A percentile compares a stretch with the other conserved stretches of the same genome.
These are phyloP conservation scores for Ampelocalamus luodianensis DNA, from an alignment of 176 grass and related monocot species.

Conservation along the genomic window DNA sequence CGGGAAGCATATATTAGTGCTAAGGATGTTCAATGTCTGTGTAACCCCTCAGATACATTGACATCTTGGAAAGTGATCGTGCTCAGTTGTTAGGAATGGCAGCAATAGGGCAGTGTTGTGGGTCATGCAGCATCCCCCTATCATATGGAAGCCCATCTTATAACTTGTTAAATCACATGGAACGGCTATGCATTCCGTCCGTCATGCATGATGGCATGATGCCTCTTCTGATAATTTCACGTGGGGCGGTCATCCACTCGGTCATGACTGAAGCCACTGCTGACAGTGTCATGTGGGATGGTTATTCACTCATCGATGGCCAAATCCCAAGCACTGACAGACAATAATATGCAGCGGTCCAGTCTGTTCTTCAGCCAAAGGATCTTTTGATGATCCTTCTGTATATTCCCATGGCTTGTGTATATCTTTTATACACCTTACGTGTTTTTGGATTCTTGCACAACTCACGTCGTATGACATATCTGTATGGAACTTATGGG, in stretches of 20 bases:
- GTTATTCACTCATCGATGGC: background rate
- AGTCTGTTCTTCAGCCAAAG: background rate
- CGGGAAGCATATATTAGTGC: background rate
- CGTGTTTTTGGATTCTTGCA: background rate
- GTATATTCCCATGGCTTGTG: background rate
- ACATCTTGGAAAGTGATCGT: background rate
- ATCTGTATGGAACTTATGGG: background rate
- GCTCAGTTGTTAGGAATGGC: background rate
- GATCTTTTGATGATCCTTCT: background rate
- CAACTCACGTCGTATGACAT: background rate
- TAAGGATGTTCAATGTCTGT: background rate
- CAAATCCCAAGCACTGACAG: background rate
- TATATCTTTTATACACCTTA: background rate
- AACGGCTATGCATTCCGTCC: background rate
- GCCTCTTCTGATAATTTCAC: slow-evolving; percentile 8
- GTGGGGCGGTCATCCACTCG: background rate
- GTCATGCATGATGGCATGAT: background rate
- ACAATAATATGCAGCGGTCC: background rate
- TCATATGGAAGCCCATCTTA: background rate
- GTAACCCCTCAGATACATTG: background rate
- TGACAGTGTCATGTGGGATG: background rate
- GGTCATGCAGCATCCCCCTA: background rate
- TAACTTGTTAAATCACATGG: slow-evolving; percentile 6
- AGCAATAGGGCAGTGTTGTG: background rate
- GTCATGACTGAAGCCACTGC: background rate